Evolutionary conservation across 306 rosid genomes (phyloP), one percentile per base, ranked within the genome.

Genomic region (Pterocarpus macrocarpus): DNA sequence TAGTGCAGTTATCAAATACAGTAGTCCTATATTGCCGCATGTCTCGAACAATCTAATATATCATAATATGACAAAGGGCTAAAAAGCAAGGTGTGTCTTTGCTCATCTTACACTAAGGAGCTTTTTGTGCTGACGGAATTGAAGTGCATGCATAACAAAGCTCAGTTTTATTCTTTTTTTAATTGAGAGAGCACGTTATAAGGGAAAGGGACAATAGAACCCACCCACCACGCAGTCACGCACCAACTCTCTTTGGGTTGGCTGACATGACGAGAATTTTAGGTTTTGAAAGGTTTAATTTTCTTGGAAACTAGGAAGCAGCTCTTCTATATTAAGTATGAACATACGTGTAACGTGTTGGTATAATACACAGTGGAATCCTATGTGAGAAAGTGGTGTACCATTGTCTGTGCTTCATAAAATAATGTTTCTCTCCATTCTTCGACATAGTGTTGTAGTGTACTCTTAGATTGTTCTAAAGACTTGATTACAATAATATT

Each of bases 311-410:
- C 15, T 49, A 32, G 69, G 53, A 34, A 16, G 50, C 80, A 44
- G 45, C 39, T 58, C 12, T 30, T 30, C 4, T 5, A 44, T 44
- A 22, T 22, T 22, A 22, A 22, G 7, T 11, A 8, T 7, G 39
- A 58, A 81, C 76, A 14, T 73, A 22, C 16, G 15, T 16, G 32
- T 36, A 43, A 43, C 4, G 10, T 43, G 47, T 5, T 43, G 47
- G 8, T 39, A 39, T 39, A 39, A 15, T 3, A 68, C 28, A 17
- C 17, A 71, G 83, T 84, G 91, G 88, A 34, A 75, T 88, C 87
- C 79, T 75, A 84, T 14, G 84, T 12, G 81, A 64, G 77, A 81
- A 75, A 66, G 62, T 13, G 17, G 33, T 1, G 30, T 32, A 16
- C 9, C 0, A 45, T 65, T 82, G 81, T 85, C 76, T 30, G 67